Base-by-base conservation (phyloP, 169 alveolate genomes). In the Cryptosporidium viatorum region DNA sequence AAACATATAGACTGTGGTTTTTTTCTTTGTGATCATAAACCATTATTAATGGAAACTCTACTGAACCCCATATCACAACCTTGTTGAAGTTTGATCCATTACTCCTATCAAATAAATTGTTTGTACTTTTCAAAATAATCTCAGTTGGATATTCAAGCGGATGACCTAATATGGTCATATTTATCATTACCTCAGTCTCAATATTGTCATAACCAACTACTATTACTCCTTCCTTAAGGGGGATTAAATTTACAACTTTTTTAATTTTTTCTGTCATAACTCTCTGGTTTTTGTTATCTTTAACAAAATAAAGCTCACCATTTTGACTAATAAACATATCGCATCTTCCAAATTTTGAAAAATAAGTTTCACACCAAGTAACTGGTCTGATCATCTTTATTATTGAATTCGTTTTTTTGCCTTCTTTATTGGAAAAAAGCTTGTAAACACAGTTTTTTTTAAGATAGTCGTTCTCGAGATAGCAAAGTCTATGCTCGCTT, bases 211-310 rank as follows among this genome's bases (percentile, higher is more conserved):
- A 62, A 3, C 89, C 89, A 41, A 60, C 68, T 33, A 80, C 10
- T 29, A 80, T 80, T 23, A 67, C 75, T 18, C 89, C 89, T 18
- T 80, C 75, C 26, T 62, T 80, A n/a, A 59, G 35, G 4, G 86
- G 86, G 31, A 51, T 29, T 31, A 52, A 31, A 18, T 39, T 59
- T n/a, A 55, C 55, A 14, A 65, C 55, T 50, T 1, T 21, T 31
- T 31, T 31, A 14, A 45, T 33, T 43, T 51, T 29, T 14, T 45
- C 52, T 1, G 26, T 51, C 7, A 31, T 33, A 37, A 80, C n/a
- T 37, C 52, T 59, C 33, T 12, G 21, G 39, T 41, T 80, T 35
- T 58, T 65, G 26, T 29, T 58, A 29, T 80, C 39, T 1, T 59
- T 65, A 43, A 62, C 33, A 18, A 65, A 41, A 80, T 62, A 80